Evolutionary conservation across 306 rosid genomes (phyloP).

Genomic region (Vigna mungo): DNA sequence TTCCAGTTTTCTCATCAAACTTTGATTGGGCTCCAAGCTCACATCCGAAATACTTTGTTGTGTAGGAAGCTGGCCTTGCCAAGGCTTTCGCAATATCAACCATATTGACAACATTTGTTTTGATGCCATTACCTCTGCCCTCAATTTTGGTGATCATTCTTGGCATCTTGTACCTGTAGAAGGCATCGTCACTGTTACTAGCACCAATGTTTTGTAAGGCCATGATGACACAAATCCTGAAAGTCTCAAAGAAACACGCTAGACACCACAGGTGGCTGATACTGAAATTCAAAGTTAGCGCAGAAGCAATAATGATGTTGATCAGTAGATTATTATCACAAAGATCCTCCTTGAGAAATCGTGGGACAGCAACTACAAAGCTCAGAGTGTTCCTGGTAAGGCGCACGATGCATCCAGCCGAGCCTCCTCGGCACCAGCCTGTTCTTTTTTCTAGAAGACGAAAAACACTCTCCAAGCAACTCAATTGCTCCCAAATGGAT

Average conservation of each 20-base stretch:
- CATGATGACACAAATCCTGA: slow-evolving; percentile 53
- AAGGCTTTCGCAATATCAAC: slow-evolving; percentile 74
- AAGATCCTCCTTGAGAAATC: slow-evolving; percentile 42
- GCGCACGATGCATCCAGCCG: slow-evolving; percentile 66
- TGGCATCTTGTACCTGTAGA: slow-evolving; percentile 81
- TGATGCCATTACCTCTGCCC: slow-evolving; percentile 80
- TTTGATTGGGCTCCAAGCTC: slow-evolving; percentile 77
- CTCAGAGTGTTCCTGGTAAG: slow-evolving; percentile 54
- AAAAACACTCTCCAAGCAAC: slow-evolving; percentile 66
- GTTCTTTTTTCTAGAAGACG: slow-evolving; percentile 61
- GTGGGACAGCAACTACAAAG: slow-evolving; percentile 49
- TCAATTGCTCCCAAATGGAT: slow-evolving; percentile 37
- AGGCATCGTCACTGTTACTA: slow-evolving; percentile 72
- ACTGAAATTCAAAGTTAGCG: slow-evolving; percentile 15
- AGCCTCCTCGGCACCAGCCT: slow-evolving; percentile 42
- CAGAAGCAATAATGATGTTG: slow-evolving; percentile 23
- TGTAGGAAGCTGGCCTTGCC: slow-evolving; percentile 74
- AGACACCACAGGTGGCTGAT: slow-evolving; percentile 38
- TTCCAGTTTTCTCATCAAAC: slow-evolving; percentile 74
- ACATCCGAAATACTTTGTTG: slow-evolving; percentile 73
- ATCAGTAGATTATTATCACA: slow-evolving; percentile 20
- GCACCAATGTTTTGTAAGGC: slow-evolving; percentile 78
- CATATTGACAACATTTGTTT: slow-evolving; percentile 75
- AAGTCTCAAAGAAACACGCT: slow-evolving; percentile 8
- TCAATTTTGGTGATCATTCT: slow-evolving; percentile 75